These are phyloP conservation scores for Colletotrichum karsti DNA, from an alignment of 2,329 filamentous ascomycete species.

Conservation along the genomic window DNA sequence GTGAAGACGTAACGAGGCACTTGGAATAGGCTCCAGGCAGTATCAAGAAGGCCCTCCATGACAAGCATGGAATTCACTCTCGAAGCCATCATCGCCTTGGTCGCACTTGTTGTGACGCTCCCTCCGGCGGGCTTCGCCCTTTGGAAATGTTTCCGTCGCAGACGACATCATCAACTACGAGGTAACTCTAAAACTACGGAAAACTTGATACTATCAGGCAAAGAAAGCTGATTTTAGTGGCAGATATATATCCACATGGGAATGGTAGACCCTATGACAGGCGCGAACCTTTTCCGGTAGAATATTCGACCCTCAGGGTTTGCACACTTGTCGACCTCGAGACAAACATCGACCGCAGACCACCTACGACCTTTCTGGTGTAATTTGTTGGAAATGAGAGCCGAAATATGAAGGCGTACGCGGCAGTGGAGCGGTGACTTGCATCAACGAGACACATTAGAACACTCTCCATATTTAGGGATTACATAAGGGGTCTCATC, in stretches of 20 bases:
- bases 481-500: no score
- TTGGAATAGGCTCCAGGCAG: rapidly evolving
- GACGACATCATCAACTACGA: rapidly evolving
- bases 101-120: neutral
- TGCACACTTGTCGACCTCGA: neutral
- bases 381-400: no score
- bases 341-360: neutral
- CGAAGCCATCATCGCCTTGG: neutral
- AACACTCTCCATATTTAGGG: no score
- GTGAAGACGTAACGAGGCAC: neutral
- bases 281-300: neutral
- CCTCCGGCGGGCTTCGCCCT: rapidly evolving
- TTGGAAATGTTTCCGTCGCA: neutral
- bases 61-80: rapidly evolving
- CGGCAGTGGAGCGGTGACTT: no score
- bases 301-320: neutral
- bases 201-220: rapidly evolving
- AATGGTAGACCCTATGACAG: neutral
- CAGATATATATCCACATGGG: neutral
- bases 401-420: no score
- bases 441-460: no score
- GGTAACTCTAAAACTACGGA: neutral
- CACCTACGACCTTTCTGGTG: neutral
- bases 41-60: neutral
- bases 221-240: neutral